Base-by-base conservation (phyloP, 495 filamentous ascomycete genomes). In the Hypoxylon lenormandii region DNA sequence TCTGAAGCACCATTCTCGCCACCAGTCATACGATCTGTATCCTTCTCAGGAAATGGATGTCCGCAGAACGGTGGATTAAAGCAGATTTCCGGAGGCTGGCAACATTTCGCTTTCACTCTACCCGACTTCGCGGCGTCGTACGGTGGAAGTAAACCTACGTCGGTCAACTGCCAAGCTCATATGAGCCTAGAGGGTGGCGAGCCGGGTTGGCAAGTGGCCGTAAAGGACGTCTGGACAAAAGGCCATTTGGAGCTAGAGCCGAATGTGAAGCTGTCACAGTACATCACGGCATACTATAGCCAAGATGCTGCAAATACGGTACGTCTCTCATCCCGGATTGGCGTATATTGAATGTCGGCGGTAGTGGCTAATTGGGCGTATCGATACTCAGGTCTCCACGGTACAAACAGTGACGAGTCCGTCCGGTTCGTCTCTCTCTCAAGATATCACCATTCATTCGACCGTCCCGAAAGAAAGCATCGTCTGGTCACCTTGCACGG, bases 11-110 rank as follows among this genome's bases (percentile, higher is more conserved):
- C 63, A 15, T 66, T 66, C 54, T 26, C 63, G 6, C 63, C 66
- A 22, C 66, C 66, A 6, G 49, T 21, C 23, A 70, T 75, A 42
- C 10, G 84, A 52, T 83, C 82, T 18, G 83, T 80, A 15, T 83
- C 85, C 5, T 86, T 83, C 33, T 86, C 77, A 33, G 80, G 80
- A 8, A 80, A 74, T 38, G 80, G 80, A 4, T 82, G 80, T 57
- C 80, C 79, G 8, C 77, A 80, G 55, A 12, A 28, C 16, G 76
- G 76, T 11, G 73, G 76, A 10, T 49, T 74, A 19, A 67, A 59
- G 19, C 53, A 47, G 15, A 15, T 60, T 11, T 61, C 57, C 11
- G 58, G 64, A 10, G 51, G 66, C 4, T 51, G 46, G 38, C 48
- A 76, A 60, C 64, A 74, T 46, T 74, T 79, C 56, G 72, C 76